Percentiles rank a stretch among this genome's conserved stretches.
phyloP scores from a whole-genome alignment of 352 stramenopile species.

The Albugo candida region DNA sequence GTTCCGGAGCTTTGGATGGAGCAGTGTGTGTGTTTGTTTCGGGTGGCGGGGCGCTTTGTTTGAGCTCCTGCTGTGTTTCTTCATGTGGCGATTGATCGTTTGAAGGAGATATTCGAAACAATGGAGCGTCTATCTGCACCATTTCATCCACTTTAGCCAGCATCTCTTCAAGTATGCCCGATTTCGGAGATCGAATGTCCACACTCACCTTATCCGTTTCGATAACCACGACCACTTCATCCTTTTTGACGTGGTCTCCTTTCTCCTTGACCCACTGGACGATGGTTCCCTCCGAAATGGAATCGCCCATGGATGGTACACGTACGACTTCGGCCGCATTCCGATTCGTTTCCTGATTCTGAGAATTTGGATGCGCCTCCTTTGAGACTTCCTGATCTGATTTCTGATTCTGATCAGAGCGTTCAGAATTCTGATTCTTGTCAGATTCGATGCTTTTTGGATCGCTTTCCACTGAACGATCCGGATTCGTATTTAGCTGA shows the following conservation, averaged over 20 bases:
- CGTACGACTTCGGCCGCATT: slow-evolving; percentile 27
- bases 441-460: background rate
- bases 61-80: background rate
- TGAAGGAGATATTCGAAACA: slow-evolving; percentile 76
- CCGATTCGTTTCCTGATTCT: slow-evolving; percentile 1
- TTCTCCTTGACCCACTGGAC: slow-evolving; percentile 84
- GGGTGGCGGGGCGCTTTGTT: background rate
- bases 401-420: too few relatives aligned
- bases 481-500: slow-evolving; percentile 55
- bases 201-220: slow-evolving; percentile 93
- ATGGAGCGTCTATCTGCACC: slow-evolving; percentile 82
- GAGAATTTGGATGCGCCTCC: slow-evolving; percentile 5
- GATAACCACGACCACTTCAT: slow-evolving; percentile 92
- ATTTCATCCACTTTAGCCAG: slow-evolving; percentile 88
- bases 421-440: too few relatives aligned
- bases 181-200: slow-evolving; percentile 75
- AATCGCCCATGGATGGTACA: slow-evolving; percentile 80
- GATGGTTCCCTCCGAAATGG: slow-evolving; percentile 93
- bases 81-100: background rate
- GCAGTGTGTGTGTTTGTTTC: slow-evolving; percentile 6
- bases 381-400: too few relatives aligned
- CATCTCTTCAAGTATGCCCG: slow-evolving; percentile 79
- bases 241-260: slow-evolving; percentile 81
- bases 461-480: slow-evolving; percentile 3
- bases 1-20: slow-evolving; percentile 11